phyloP scores from a whole-genome alignment of 768 basidiomycete genomes.

The Clitopilus hobsonii region DNA sequence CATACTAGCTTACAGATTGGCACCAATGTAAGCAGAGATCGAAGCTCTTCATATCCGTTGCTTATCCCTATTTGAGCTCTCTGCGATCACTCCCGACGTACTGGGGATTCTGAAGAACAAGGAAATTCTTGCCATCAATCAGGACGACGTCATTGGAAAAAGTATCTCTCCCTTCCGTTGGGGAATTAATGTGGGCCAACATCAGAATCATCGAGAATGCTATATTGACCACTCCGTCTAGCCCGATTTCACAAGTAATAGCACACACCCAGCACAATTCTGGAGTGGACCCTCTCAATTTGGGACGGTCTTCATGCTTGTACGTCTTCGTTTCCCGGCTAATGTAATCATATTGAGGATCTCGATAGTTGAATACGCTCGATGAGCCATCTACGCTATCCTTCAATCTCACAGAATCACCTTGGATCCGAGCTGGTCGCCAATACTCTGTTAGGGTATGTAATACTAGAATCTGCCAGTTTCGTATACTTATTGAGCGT shows the following conservation, averaged over 20 bases:
- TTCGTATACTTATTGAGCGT: background rate
- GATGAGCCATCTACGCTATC: conserved; percentile 46
- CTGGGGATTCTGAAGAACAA: conserved; percentile 55
- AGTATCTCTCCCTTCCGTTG: conserved; percentile 61
- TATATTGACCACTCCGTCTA: conserved; percentile 5
- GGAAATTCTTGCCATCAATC: conserved; percentile 66
- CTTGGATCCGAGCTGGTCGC: conserved; percentile 59
- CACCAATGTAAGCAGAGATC: background rate
- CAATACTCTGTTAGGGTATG: conserved; percentile 56
- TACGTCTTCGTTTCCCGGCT: conserved; percentile 18
- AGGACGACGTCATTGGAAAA: conserved; percentile 57
- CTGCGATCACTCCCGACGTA: conserved; percentile 41
- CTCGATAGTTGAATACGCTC: conserved; percentile 14
- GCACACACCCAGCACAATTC: conserved; percentile 53
- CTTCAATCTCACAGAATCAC: conserved; percentile 61
- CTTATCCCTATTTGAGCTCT: conserved; percentile 30
- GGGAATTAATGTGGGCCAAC: conserved; percentile 51
- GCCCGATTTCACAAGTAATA: conserved; percentile 34
- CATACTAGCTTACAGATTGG: background rate
- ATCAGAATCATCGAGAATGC: background rate
- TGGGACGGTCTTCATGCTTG: conserved; percentile 63
- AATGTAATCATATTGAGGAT: background rate
- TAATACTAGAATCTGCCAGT: background rate
- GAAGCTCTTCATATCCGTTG: background rate
- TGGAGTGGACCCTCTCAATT: conserved; percentile 60